Evolutionary conservation across 2,329 filamentous ascomycete species (phyloP).

Genomic region (Fusarium oxysporum): DNA sequence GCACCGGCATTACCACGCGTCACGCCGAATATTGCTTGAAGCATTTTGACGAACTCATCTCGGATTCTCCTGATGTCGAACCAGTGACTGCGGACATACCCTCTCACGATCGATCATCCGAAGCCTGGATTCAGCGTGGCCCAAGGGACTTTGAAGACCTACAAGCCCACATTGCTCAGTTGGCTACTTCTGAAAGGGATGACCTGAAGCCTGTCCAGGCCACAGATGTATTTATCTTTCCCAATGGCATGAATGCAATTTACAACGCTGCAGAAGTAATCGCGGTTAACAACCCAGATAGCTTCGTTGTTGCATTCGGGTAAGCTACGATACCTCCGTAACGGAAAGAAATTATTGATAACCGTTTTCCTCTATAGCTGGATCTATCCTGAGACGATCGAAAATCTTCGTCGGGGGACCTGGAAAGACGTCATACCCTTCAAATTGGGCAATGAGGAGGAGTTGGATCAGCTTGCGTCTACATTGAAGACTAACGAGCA

Average conservation of each 20-base stretch:
- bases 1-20: not conserved
- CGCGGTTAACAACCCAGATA: not conserved
- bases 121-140: not conserved
- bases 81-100: not conserved
- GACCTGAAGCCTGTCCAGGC: not conserved
- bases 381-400: not conserved
- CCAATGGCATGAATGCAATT: not conserved
- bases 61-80: not conserved
- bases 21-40: not conserved
- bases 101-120: not conserved
- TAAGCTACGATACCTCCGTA: not conserved
- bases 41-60: not conserved
- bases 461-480: not conserved
- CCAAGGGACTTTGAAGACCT: not conserved
- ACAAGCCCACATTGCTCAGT: not conserved
- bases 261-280: not conserved
- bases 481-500: not conserved
- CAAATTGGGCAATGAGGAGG: not conserved
- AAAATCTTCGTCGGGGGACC: not conserved
- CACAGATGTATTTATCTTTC: not conserved
- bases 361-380: not conserved
- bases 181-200: not conserved
- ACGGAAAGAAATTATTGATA: not conserved
- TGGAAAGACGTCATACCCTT: not conserved
- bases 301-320: not conserved